These are phyloP conservation scores for Eimeria acervulina DNA, from an alignment of 169 alveolate species.

Conservation along the genomic window DNA sequence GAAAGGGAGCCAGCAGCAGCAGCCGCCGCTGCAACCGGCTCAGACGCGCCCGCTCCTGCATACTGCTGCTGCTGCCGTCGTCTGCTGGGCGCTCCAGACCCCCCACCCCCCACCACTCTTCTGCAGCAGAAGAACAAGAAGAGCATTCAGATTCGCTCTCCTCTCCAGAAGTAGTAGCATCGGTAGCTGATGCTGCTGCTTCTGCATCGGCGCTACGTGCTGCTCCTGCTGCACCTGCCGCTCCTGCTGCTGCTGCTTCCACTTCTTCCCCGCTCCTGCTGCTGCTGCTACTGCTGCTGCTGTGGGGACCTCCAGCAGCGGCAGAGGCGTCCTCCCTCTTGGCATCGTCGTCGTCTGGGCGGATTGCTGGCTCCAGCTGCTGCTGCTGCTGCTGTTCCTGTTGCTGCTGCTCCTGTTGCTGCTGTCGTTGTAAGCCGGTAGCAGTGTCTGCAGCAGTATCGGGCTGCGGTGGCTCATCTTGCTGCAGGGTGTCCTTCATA, in stretches of 20 bases:
- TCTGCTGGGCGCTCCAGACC: constrained; percentile 30
- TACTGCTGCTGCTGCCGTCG: constrained; percentile 76
- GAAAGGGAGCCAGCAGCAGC: constrained; percentile 67
- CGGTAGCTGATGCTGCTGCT: not conserved
- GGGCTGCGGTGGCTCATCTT: not conserved
- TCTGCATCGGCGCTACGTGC: not conserved
- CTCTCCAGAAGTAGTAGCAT: not conserved
- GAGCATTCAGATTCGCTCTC: not conserved
- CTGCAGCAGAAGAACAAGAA: not conserved
- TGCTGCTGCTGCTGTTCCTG: not conserved
- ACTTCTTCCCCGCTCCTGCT: not conserved
- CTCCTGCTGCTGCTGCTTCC: not conserved
- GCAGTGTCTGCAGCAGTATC: not conserved
- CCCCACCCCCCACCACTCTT: constrained; percentile 51
- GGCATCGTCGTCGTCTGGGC: not conserved
- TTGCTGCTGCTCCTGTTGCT: not conserved
- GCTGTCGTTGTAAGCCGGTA: not conserved
- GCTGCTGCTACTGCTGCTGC: constrained; percentile 28
- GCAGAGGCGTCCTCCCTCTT: constrained; percentile 45
- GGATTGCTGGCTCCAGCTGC: not conserved
- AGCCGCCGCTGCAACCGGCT: constrained; percentile 77
- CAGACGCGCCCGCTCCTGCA: constrained; percentile 66
- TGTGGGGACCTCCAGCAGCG: not conserved
- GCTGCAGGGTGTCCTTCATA: not conserved
- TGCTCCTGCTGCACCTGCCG: constrained; percentile 1